These are phyloP conservation scores for Balansia obtecta DNA, from an alignment of 2,329 filamentous ascomycete genomes.

Conservation along the genomic window DNA sequence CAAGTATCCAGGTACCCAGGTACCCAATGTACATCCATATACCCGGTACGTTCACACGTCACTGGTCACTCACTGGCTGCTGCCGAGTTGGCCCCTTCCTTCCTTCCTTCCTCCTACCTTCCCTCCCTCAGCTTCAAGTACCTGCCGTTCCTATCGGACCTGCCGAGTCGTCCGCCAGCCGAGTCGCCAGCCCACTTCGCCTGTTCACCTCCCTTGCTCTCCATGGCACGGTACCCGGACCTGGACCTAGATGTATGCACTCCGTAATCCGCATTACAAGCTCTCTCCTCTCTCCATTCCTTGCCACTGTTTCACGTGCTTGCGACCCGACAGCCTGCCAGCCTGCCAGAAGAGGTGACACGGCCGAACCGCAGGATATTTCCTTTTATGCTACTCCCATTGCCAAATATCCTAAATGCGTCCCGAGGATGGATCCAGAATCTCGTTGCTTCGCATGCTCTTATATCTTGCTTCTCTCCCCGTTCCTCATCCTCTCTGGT, in stretches of 20 bases:
- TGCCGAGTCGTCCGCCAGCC: not conserved
- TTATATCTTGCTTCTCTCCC: not conserved
- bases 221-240: too few relatives aligned
- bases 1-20: too few relatives aligned
- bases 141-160: too few relatives aligned
- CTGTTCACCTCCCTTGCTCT: not conserved
- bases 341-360: slow-evolving; percentile 4
- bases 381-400: slow-evolving; percentile 2
- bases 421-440: slow-evolving; percentile 6
- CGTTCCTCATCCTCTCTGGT: not conserved
- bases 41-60: too few relatives aligned
- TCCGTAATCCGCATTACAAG: not conserved
- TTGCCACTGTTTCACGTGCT: slow-evolving; percentile 8
- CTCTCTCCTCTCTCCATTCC: not conserved
- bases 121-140: too few relatives aligned
- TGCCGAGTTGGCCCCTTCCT: too few relatives aligned
- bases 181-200: too few relatives aligned
- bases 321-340: slow-evolving; percentile 2
- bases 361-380: slow-evolving; percentile 3
- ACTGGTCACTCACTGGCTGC: too few relatives aligned
- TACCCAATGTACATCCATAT: too few relatives aligned
- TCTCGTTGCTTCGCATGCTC: slow-evolving; percentile 1
- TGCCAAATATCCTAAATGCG: slow-evolving; percentile 2
- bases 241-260: too few relatives aligned
- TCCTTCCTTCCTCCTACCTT: too few relatives aligned